Conservation (phyloP, 2,329 filamentous ascomycete species). For the Fusarium torulosum region DNA sequence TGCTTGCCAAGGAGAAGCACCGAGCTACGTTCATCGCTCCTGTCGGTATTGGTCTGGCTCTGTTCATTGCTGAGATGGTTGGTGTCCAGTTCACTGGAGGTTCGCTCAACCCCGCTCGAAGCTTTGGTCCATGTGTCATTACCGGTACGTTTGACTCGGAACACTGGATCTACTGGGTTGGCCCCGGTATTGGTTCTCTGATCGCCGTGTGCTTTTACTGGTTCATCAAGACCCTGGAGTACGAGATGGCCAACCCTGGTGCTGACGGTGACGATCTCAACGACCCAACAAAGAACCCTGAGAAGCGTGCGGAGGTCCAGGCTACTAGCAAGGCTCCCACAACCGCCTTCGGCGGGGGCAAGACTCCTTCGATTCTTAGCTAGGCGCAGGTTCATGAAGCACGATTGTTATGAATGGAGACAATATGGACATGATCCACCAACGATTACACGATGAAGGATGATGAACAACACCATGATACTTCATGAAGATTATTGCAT, state of each 20-base stretch:
- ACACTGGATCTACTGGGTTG: constrained; percentile 63
- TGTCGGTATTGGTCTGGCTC: constrained; percentile 60
- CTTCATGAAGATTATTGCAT: neutral
- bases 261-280: constrained; percentile 60
- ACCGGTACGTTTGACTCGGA: constrained; percentile 56
- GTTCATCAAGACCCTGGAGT: constrained; percentile 58
- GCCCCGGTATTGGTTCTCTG: constrained; percentile 52
- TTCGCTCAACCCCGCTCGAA: constrained; percentile 61
- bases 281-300: constrained; percentile 59
- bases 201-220: constrained; percentile 55
- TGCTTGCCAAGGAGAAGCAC: constrained; percentile 66
- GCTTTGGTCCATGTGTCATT: constrained; percentile 61
- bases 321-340: constrained; percentile 31
- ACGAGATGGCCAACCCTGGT: constrained; percentile 61
- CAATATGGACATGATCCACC: constrained; percentile 8
- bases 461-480: constrained; percentile 1
- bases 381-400: constrained; percentile 12
- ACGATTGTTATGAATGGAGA: constrained; percentile 18
- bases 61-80: constrained; percentile 61
- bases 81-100: constrained; percentile 63
- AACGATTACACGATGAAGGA: constrained; percentile 21
- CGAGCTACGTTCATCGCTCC: constrained; percentile 62
- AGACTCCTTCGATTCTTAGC: constrained; percentile 43
- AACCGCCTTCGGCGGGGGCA: constrained; percentile 33
- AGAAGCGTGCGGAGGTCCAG: constrained; percentile 53